Percentiles rank a stretch among this genome's conserved stretches.
These are phyloP conservation scores for Lachnellula occidentalis DNA, from an alignment of 2,329 filamentous ascomycete species.

Conservation along the genomic window DNA sequence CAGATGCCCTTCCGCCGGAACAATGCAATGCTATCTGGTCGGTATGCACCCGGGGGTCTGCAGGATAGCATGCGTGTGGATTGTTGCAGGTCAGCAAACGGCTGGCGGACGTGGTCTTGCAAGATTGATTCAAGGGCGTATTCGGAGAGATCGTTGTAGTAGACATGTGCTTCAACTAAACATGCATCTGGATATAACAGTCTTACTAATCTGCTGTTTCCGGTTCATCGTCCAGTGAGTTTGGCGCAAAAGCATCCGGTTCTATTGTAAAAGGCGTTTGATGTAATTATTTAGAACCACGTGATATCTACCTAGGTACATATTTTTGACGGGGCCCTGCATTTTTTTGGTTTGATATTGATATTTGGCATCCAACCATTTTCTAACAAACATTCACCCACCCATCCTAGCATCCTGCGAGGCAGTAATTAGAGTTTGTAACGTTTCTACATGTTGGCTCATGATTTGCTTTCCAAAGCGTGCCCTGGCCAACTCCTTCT, in stretches of 20 bases:
- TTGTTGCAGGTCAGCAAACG: constrained; percentile 10
- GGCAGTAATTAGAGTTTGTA: too few species aligned
- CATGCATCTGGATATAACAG: background rate
- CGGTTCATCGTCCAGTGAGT: background rate
- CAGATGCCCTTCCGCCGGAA: constrained; percentile 7
- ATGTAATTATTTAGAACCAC: too few species aligned
- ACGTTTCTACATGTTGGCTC: background rate
- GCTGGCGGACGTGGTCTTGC: constrained; percentile 6
- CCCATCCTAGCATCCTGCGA: too few species aligned
- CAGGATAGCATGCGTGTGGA: constrained; percentile 36
- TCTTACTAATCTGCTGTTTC: background rate
- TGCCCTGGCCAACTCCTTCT: background rate
- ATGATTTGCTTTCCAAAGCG: constrained; percentile 2
- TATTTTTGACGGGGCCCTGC: too few species aligned
- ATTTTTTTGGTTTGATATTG: too few species aligned
- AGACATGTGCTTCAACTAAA: background rate
- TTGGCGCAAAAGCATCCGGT: background rate
- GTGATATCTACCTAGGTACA: too few species aligned
- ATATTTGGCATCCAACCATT: too few species aligned
- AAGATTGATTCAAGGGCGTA: constrained; percentile 2
- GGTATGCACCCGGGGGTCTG: constrained; percentile 36
- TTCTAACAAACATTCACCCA: too few species aligned
- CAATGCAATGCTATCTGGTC: constrained; percentile 4
- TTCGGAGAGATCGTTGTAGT: background rate
- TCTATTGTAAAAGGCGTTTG: too few species aligned